Conservation (phyloP, 169 alveolate species). For the Plasmodium coatneyi region DNA sequence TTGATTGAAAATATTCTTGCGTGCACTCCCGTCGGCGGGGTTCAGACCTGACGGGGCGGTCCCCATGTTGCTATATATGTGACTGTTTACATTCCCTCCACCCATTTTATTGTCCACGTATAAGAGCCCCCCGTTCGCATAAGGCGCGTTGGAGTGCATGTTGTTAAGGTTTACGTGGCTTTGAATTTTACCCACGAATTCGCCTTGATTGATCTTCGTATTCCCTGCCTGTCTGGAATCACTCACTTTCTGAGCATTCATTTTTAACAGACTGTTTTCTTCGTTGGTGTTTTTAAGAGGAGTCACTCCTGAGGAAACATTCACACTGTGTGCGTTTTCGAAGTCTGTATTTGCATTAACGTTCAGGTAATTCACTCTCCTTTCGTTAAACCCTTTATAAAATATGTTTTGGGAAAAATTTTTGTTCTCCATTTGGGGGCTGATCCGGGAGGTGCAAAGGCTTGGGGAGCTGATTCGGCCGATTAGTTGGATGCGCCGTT, state of each 20-base stretch:
- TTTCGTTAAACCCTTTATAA: slow-evolving; percentile 60
- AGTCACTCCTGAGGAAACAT: not conserved
- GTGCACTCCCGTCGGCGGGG: not conserved
- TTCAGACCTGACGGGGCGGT: not conserved
- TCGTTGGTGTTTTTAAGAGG: slow-evolving; percentile 28
- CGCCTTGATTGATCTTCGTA: slow-evolving; percentile 10
- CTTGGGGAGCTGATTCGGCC: not conserved
- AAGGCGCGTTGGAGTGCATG: not conserved
- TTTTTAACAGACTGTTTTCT: not conserved
- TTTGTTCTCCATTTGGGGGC: slow-evolving; percentile 46
- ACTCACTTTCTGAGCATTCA: slow-evolving; percentile 35
- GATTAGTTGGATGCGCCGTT: not conserved
- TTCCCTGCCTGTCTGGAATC: not conserved
- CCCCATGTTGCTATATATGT: not conserved
- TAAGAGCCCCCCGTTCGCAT: slow-evolving; percentile 1
- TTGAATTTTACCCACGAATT: not conserved
- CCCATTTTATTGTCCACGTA: slow-evolving; percentile 1
- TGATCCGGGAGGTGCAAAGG: not conserved
- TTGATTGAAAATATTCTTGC: not conserved
- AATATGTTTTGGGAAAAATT: slow-evolving; percentile 26
- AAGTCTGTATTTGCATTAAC: slow-evolving; percentile 2
- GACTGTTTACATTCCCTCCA: slow-evolving; percentile 1
- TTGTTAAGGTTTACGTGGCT: slow-evolving; percentile 17
- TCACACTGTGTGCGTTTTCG: not conserved
- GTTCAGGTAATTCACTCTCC: slow-evolving; percentile 32